Conservation (phyloP, 2,329 filamentous ascomycete genomes). For the Fusarium sp. region DNA sequence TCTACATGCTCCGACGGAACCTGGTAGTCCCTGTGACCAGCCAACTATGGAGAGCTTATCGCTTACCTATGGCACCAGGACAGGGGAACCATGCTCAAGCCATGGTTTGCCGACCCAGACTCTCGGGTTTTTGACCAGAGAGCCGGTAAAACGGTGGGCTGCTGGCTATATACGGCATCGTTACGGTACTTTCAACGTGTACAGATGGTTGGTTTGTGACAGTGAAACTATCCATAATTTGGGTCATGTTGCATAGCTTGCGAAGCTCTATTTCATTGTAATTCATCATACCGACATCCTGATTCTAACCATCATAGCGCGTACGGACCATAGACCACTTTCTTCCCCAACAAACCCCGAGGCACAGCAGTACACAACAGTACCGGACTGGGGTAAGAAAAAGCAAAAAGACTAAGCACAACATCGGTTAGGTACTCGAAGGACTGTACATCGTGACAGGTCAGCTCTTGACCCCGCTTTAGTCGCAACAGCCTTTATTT, state of each 20-base stretch:
- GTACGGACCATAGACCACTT: not conserved
- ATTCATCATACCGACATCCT: conserved; percentile 17
- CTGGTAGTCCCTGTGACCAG: not conserved
- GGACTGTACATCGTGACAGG: conserved; percentile 35
- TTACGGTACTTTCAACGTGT: not conserved
- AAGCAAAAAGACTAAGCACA: conserved; percentile 4
- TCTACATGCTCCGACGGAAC: not conserved
- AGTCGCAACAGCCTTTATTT: conserved; percentile 24
- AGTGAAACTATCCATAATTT: not conserved
- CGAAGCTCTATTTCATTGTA: conserved; percentile 6
- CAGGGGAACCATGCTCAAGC: conserved; percentile 46
- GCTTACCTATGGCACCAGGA: conserved; percentile 33
- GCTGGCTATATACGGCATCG: conserved; percentile 11
- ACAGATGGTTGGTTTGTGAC: not conserved
- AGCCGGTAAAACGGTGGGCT: conserved; percentile 44
- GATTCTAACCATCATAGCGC: conserved; percentile 29
- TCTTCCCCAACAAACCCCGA: conserved; percentile 8
- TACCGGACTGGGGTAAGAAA: conserved; percentile 13
- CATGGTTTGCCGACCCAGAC: conserved; percentile 49
- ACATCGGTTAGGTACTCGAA: conserved; percentile 9
- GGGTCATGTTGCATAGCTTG: not conserved
- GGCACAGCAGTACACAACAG: conserved; percentile 3
- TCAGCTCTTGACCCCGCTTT: conserved; percentile 35
- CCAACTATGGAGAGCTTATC: not conserved
- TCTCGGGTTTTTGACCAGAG: conserved; percentile 48